Conservation (phyloP, 108 stramenopile genomes). For the Chaetoceros tenuissimus region DNA sequence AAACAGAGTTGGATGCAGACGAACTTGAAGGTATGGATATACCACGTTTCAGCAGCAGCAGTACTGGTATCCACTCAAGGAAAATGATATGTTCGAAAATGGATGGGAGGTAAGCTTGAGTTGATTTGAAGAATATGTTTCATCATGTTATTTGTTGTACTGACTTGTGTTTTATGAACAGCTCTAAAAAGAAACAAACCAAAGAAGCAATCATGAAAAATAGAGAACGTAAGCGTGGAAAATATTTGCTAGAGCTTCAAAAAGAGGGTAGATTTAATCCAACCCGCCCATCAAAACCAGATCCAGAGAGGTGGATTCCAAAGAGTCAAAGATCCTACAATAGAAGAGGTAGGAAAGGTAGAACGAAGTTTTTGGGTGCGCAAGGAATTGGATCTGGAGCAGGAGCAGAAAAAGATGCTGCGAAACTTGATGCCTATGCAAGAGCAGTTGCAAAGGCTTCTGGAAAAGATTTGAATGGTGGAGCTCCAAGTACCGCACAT, state of each 20-base stretch:
- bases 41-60: conserved; percentile 31
- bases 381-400: conserved; percentile 74
- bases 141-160: not conserved
- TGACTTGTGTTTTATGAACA: conserved; percentile 2
- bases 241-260: conserved; percentile 50
- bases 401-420: conserved; percentile 78
- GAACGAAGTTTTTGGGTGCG: conserved; percentile 58
- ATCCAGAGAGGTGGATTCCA: conserved; percentile 96
- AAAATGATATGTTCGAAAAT: conserved; percentile 26
- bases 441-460: conserved; percentile 61
- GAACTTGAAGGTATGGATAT: conserved; percentile 55
- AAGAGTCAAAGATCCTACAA: conserved; percentile 83
- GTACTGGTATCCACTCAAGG: conserved; percentile 12
- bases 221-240: conserved; percentile 51
- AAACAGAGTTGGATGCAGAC: conserved; percentile 33
- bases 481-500: conserved; percentile 42
- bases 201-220: conserved; percentile 55
- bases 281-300: conserved; percentile 68
- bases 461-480: conserved; percentile 6
- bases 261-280: conserved; percentile 66
- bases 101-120: conserved; percentile 17
- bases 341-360: conserved; percentile 42
- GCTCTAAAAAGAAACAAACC: conserved; percentile 24
- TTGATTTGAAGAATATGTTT: conserved; percentile 5
- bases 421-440: conserved; percentile 85